Evolutionary conservation across 495 filamentous ascomycete species (phyloP).

Genomic region (Haplographium delicatum): DNA sequence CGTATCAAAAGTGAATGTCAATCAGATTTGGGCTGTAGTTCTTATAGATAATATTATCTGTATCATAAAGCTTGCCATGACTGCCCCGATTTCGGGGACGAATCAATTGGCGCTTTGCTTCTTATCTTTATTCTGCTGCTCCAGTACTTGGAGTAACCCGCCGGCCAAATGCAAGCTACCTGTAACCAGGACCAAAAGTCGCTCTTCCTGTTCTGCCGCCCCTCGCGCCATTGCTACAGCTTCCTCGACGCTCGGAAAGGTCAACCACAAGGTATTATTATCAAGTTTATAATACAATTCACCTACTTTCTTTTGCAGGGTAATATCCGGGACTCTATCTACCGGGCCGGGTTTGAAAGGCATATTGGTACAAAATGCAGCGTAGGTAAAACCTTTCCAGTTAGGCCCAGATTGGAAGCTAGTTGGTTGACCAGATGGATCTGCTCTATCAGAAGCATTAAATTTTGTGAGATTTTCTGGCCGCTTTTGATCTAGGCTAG

Average conservation of each 20-base stretch:
- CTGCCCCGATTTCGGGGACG: no score
- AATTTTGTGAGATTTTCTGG: no score
- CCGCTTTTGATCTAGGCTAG: no score
- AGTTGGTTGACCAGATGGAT: not conserved
- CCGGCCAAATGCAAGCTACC: slow-evolving; percentile 88
- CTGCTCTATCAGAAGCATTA: slow-evolving; percentile 29
- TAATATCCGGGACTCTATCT: not conserved
- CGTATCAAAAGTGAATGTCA: no score
- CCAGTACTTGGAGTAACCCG: slow-evolving; percentile 70
- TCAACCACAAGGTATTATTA: slow-evolving; percentile 1
- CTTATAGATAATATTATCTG: no score
- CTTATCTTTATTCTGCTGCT: slow-evolving; percentile 33
- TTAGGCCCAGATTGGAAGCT: not conserved
- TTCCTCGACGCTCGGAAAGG: slow-evolving; percentile 66
- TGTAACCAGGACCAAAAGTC: slow-evolving; percentile 53
- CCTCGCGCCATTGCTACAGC: slow-evolving; percentile 65
- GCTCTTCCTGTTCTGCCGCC: slow-evolving; percentile 31
- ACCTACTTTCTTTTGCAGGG: slow-evolving; percentile 1
- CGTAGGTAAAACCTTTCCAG: slow-evolving; percentile 55
- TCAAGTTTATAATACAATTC: not conserved
- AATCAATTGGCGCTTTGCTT: no score
- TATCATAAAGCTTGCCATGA: no score
- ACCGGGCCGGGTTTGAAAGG: not conserved
- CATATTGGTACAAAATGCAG: slow-evolving; percentile 30
- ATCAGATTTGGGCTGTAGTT: no score